Evolutionary conservation across 768 basidiomycete genomes (phyloP), one percentile per base, ranked within the genome.

Genomic region (Boletus tomentosulus): DNA sequence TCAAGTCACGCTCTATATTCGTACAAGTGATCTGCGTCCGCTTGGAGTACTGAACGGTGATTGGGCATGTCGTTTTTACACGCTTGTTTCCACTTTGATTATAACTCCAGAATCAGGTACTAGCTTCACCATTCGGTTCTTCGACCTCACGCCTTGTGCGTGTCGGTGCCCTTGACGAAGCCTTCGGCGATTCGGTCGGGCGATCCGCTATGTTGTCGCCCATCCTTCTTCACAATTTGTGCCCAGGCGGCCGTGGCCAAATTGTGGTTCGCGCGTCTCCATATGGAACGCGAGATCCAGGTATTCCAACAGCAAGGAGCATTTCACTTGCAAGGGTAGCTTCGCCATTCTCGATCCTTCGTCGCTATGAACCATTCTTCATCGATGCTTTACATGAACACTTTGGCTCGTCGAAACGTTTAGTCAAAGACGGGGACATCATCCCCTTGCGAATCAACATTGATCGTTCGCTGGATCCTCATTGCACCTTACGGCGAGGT

Each of bases 261-360:
- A 66, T 82, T 22, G 57, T 64, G 27, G 64, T 87, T 45, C 74
- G 73, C 4, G 68, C 81, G 4, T 83, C 80, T 55, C 83, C 87
- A 6, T 85, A 87, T 59, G 85, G 85, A 13, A 75, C 79, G 10
- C 71, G 73, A 6, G 70, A 74, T 50, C 85, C 85, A 28, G 69
- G 76, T 8, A 73, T 93, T 28, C 91, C 92, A 3, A 80, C 71
- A 19, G 93, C 92, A 7, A 74, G 73, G 50, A 73, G 80, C 1
- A 71, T 95, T 22, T 89, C 87, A 1, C 74, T 97, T 48, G 87
- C 91, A 2, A 82, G 90, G n/a, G 75, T 97, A 7, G 83, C 88
- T 0, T 89, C 91, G 0, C 85, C 89, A 1, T 70, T 84, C 51
- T 83, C 89, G 2, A 82, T 77, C 12, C 80, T 83, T 65, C 81